Evolutionary conservation across 2,329 filamentous ascomycete genomes (phyloP).

Genomic region (Beauveria varroae): DNA sequence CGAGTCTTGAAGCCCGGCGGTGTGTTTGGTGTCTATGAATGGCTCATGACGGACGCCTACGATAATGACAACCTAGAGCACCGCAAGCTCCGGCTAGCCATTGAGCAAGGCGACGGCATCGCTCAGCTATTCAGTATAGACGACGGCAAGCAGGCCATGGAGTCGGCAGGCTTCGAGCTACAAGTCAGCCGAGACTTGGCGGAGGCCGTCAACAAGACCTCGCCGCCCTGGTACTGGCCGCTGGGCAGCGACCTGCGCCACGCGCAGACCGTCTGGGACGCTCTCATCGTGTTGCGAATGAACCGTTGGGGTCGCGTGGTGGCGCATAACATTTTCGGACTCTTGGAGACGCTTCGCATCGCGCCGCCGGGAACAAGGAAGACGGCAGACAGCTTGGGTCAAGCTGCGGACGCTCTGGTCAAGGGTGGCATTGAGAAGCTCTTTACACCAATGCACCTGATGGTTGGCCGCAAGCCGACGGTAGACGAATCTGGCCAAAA

Average conservation of each 20-base stretch:
- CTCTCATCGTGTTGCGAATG: conserved; percentile 81
- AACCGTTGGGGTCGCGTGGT: conserved; percentile 71
- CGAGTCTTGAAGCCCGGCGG: conserved; percentile 93
- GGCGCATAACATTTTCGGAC: conserved; percentile 69
- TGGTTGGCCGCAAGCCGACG: conserved; percentile 79
- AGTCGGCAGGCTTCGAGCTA: conserved; percentile 79
- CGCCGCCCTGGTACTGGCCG: conserved; percentile 90
- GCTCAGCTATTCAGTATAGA: conserved; percentile 91
- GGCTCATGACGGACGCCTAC: conserved; percentile 96
- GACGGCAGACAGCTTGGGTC: conserved; percentile 82
- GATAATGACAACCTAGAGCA: conserved; percentile 83
- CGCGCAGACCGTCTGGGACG: conserved; percentile 69
- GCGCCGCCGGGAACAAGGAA: conserved; percentile 83
- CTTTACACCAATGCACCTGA: conserved; percentile 99
- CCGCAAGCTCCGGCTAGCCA: conserved; percentile 84
- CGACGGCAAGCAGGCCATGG: conserved; percentile 75
- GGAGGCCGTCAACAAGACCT: conserved; percentile 63
- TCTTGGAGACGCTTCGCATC: conserved; percentile 65
- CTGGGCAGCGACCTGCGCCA: conserved; percentile 79
- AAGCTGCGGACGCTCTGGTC: conserved; percentile 77
- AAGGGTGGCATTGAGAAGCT: conserved; percentile 80
- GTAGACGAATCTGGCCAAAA: no score
- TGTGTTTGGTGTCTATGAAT: conserved; percentile 95
- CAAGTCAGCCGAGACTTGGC: conserved; percentile 82
- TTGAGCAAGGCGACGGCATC: conserved; percentile 94